Base-by-base conservation (phyloP, 2,329 filamentous ascomycete species). In the Cordyceps pruinosa region DNA sequence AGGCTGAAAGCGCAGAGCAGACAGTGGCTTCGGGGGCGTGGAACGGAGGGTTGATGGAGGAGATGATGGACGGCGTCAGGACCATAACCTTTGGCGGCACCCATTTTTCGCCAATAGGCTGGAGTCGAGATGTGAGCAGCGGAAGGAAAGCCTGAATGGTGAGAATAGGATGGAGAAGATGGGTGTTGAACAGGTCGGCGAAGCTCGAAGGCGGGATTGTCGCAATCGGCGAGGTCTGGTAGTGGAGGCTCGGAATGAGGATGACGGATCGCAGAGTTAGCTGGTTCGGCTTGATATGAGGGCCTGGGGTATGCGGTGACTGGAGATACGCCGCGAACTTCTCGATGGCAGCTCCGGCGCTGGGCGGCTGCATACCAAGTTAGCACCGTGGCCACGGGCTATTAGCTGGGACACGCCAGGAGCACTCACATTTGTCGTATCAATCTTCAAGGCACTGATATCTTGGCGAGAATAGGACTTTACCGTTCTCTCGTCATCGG, bases 81-180 rank as follows among this genome's bases (percentile, higher is more conserved):
- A 94, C 79, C 49, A 95, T 76, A 35, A 95, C 80, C 63, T 87
- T 85, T 68, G 78, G 88, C 66, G 77, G 83, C 65, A 75, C 65
- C 68, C 73, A 70, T 74, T 81, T 72, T 62, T 78, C 74, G 53
- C 73, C 72, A 52, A 75, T 77, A 50, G 75, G 79, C 68, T 73
- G 77, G 54, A 87, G 79, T 54, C 84, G 79, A 12, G 79, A 77
- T 4, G 83, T 88, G 53, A 92, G 79, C 30, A 92, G 83, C 0
- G 88, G 88, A n/a, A 97, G 79, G 74, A 97, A 94, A 54, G 89
- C 83, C 73, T 97, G 92, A 39, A 92, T 86, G 5, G 89, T 91
- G 53, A 96, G 82, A 63, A 97, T 90, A 1, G 93, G 93, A 58
- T 91, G 88, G 56, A 97, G 81, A 13, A 99, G 82, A 66, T 96